These are phyloP conservation scores for Dendrobium nobile DNA, from an alignment of 106 monocot species.

Conservation along the genomic window DNA sequence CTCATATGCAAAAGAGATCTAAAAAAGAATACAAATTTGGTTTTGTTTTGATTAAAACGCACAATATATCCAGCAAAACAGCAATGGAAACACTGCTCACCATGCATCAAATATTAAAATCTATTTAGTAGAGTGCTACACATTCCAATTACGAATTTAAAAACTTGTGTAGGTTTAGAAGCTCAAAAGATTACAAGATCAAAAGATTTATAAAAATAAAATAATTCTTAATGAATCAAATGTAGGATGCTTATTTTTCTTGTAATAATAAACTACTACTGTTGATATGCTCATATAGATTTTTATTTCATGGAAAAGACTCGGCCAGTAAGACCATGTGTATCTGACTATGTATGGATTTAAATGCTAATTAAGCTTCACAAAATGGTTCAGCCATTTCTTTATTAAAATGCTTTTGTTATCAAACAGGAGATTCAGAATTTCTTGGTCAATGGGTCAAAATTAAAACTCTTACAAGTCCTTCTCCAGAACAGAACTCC, in stretches of 20 bases:
- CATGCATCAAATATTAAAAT: background rate
- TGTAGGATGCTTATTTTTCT: background rate
- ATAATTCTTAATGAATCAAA: background rate
- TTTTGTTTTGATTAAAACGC: background rate
- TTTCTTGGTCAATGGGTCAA: background rate
- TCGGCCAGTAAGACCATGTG: background rate
- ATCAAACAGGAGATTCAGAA: background rate
- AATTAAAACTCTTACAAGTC: constrained; percentile 52
- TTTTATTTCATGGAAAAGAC: background rate
- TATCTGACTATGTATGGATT: background rate
- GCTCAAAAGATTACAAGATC: background rate
- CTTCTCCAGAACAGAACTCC: constrained; percentile 97
- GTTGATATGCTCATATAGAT: background rate
- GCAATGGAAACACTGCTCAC: background rate
- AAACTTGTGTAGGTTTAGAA: background rate
- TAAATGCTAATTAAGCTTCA: background rate
- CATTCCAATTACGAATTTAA: background rate
- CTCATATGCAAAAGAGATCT: background rate
- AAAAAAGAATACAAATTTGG: background rate
- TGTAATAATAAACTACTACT: background rate
- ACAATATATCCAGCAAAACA: background rate
- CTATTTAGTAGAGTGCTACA: background rate
- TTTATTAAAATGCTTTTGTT: background rate
- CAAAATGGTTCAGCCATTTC: background rate
- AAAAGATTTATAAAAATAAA: background rate